Evolutionary conservation across 176 grass and related monocot genomes (phyloP).

Genomic region (Microstegium vimineum): DNA sequence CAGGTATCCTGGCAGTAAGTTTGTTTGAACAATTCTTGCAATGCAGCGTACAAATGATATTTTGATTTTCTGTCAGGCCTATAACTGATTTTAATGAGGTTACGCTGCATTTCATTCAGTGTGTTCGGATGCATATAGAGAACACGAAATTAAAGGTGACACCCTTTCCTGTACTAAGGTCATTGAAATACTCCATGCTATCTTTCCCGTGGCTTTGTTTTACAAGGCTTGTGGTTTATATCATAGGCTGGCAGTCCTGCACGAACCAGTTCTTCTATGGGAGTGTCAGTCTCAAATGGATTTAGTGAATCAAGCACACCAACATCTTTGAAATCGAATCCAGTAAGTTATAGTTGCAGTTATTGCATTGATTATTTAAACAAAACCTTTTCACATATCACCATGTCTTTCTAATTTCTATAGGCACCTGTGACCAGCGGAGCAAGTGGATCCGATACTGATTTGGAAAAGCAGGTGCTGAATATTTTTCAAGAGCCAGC

Average conservation of each 20-base stretch:
- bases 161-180: background rate
- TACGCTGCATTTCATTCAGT: slow-evolving; percentile 87
- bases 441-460: slow-evolving; percentile 41
- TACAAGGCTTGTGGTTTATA: background rate
- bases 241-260: slow-evolving; percentile 45
- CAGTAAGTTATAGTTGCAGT: slow-evolving; percentile 44
- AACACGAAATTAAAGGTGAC: slow-evolving; percentile 76
- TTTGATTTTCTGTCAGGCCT: slow-evolving; percentile 45
- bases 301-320: slow-evolving; percentile 35
- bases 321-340: slow-evolving; percentile 42
- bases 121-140: slow-evolving; percentile 64
- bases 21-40: background rate
- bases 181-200: background rate
- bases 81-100: slow-evolving; percentile 75
- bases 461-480: slow-evolving; percentile 63
- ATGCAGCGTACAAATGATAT: background rate
- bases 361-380: background rate
- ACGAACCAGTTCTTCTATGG: slow-evolving; percentile 30
- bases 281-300: slow-evolving; percentile 31
- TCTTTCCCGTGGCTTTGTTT: background rate
- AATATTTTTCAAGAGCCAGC: slow-evolving; percentile 74
- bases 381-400: background rate
- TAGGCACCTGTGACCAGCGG: slow-evolving; percentile 9
- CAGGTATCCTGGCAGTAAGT: slow-evolving; percentile 33
- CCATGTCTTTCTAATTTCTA: background rate